A percentile compares a stretch with the other conserved stretches of the same genome.
Conservation (phyloP, 352 stramenopile species). For the Phytophthora litchii region DNA sequence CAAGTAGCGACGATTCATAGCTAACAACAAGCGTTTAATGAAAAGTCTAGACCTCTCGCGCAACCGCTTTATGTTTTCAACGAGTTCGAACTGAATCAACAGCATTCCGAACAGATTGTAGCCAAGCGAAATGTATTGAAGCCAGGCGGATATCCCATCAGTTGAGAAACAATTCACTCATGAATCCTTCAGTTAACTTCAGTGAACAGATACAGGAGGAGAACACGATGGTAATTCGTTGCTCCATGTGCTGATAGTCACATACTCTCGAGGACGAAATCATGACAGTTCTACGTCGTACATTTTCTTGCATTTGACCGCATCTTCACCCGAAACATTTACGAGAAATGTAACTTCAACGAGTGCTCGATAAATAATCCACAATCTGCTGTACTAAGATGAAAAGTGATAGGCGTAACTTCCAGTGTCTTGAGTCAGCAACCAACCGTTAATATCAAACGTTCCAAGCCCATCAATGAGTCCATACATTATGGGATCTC, state of each 20-base stretch:
- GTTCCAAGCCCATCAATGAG: conserved; percentile 12
- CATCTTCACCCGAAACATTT: conserved; percentile 11
- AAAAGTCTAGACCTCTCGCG: not conserved
- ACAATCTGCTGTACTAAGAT: conserved; percentile 15
- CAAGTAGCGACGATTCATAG: conserved; percentile 25
- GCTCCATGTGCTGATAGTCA: conserved; percentile 17
- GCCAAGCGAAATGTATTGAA: conserved; percentile 32
- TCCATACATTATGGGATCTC: conserved; percentile 16
- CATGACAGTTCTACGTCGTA: conserved; percentile 4
- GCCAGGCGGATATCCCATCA: conserved; percentile 17
- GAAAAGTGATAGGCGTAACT: conserved; percentile 13
- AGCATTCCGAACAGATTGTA: conserved; percentile 31
- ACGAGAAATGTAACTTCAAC: conserved; percentile 20
- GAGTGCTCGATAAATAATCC: conserved; percentile 15
- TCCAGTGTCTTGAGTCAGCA: conserved; percentile 3
- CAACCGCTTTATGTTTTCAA: conserved; percentile 21
- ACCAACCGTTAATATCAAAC: conserved; percentile 24
- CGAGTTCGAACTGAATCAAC: conserved; percentile 22
- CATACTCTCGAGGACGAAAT: conserved; percentile 25
- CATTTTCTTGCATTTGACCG: conserved; percentile 6
- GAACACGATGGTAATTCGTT: conserved; percentile 18
- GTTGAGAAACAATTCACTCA: conserved; percentile 37
- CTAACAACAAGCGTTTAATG: conserved; percentile 29
- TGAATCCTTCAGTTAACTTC: conserved; percentile 31
- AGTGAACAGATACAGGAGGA: conserved; percentile 26